Percentiles rank a stretch among this genome's conserved stretches.
Conservation (phyloP, 2,329 filamentous ascomycete species). For the Nakataea oryzae region DNA sequence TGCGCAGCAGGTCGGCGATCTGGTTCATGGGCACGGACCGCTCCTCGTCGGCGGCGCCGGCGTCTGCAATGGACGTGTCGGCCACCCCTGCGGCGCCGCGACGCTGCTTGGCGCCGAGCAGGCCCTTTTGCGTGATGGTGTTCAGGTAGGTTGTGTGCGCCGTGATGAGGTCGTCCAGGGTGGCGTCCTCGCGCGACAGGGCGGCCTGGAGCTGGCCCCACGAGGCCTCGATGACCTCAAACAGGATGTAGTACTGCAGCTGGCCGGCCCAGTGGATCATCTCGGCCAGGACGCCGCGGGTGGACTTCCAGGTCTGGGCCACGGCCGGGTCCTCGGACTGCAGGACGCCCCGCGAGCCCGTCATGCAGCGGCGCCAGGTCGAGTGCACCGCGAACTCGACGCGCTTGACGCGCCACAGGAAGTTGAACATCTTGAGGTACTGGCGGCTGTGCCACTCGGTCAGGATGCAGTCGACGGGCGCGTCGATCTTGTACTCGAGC, state of each 20-base stretch:
- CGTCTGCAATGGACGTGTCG: constrained; percentile 25
- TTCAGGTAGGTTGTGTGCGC: constrained; percentile 87
- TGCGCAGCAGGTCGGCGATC: constrained; percentile 82
- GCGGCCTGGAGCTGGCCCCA: constrained; percentile 85
- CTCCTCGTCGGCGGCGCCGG: constrained; percentile 43
- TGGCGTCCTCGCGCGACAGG: constrained; percentile 71
- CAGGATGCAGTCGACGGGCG: constrained; percentile 92
- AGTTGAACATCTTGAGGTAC: constrained; percentile 98
- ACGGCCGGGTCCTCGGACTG: constrained; percentile 61
- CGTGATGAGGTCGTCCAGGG: constrained; percentile 86
- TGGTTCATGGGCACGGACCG: constrained; percentile 75
- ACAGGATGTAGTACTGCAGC: constrained; percentile 96
- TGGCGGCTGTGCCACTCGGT: constrained; percentile 92
- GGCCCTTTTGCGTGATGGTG: constrained; percentile 89
- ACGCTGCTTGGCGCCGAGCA: constrained; percentile 62
- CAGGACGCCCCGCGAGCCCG: constrained; percentile 83
- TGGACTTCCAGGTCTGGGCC: constrained; percentile 77
- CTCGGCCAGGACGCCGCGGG: constrained; percentile 80
- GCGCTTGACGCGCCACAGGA: constrained; percentile 94
- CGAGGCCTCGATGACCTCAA: constrained; percentile 93
- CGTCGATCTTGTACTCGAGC: constrained; percentile 95
- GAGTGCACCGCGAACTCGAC: constrained; percentile 89
- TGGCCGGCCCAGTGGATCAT: constrained; percentile 99
- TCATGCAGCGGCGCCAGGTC: constrained; percentile 94
- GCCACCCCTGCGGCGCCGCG: constrained; percentile 21